Conservation (phyloP, 1,284 basidiomycete species). For the Apiotrichum veenhuisii region DNA sequence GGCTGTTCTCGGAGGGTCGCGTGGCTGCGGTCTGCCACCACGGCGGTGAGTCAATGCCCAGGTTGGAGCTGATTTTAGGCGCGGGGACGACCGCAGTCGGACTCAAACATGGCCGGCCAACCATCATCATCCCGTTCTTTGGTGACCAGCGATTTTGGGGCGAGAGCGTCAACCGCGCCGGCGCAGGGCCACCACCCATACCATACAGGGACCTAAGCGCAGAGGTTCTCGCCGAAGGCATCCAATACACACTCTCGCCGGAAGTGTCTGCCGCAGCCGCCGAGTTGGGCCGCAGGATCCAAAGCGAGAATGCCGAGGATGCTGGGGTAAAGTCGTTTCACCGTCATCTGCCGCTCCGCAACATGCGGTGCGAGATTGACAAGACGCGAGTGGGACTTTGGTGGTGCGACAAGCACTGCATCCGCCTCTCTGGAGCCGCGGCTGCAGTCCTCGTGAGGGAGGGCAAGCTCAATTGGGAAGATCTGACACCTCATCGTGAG, state of each 20-base stretch:
- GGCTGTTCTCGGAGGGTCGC: conserved; percentile 59
- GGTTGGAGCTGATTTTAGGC: conserved; percentile 3
- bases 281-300: conserved; percentile 56
- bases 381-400: conserved; percentile 56
- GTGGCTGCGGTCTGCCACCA: conserved; percentile 67
- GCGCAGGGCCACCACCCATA: conserved; percentile 62
- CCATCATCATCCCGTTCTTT: conserved; percentile 66
- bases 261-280: conserved; percentile 55
- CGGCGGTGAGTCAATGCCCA: conserved; percentile 49
- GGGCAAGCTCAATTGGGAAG: conserved; percentile 51
- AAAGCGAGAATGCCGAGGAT: conserved; percentile 56
- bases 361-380: conserved; percentile 61
- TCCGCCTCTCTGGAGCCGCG: conserved; percentile 58
- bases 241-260: conserved; percentile 55
- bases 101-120: conserved; percentile 61
- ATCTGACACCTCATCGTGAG: conserved; percentile 55
- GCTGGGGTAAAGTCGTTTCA: conserved; percentile 59
- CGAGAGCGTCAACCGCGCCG: conserved; percentile 61
- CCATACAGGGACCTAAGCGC: conserved; percentile 56
- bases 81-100: conserved; percentile 65
- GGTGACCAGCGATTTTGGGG: conserved; percentile 62
- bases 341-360: conserved; percentile 58
- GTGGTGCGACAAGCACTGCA: conserved; percentile 58
- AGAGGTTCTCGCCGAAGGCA: conserved; percentile 57
- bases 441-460: conserved; percentile 56